These are phyloP conservation scores for Ballota nigra DNA, from an alignment of 257 asterid species.

Conservation along the genomic window DNA sequence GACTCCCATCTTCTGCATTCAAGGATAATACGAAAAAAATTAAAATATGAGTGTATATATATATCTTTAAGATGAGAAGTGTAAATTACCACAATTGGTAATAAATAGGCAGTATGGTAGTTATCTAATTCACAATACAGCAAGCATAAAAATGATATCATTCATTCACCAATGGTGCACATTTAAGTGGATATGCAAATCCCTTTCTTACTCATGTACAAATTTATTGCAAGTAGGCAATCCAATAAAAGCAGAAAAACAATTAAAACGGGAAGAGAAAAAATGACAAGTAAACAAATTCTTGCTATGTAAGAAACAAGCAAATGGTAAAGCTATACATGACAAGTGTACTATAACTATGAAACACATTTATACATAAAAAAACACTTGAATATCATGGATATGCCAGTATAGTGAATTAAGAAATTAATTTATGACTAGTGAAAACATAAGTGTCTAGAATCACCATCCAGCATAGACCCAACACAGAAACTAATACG, in stretches of 20 bases:
- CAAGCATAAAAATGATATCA: background rate
- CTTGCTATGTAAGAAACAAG: background rate
- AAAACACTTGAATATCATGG: conserved; percentile 1
- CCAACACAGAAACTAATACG: background rate
- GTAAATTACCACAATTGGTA: background rate
- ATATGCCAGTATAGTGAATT: background rate
- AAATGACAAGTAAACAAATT: background rate
- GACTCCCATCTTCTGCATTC: conserved; percentile 53
- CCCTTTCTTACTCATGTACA: conserved; percentile 5
- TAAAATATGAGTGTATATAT: background rate
- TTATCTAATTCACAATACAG: background rate
- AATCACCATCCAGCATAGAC: background rate
- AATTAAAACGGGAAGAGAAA: no score
- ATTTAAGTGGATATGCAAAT: background rate
- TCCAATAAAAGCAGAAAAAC: conserved; percentile 8
- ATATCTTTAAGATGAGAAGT: background rate
- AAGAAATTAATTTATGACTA: background rate
- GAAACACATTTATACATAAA: background rate
- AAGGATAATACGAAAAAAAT: conserved; percentile 4
- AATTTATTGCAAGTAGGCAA: conserved; percentile 3
- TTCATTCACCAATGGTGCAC: background rate
- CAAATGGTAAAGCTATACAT: no score
- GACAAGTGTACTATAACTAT: no score
- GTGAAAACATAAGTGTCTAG: background rate
- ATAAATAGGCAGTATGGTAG: background rate